Evolutionary conservation across 208 protist species (phyloP).

Genomic region (Acanthamoeba healyi): DNA sequence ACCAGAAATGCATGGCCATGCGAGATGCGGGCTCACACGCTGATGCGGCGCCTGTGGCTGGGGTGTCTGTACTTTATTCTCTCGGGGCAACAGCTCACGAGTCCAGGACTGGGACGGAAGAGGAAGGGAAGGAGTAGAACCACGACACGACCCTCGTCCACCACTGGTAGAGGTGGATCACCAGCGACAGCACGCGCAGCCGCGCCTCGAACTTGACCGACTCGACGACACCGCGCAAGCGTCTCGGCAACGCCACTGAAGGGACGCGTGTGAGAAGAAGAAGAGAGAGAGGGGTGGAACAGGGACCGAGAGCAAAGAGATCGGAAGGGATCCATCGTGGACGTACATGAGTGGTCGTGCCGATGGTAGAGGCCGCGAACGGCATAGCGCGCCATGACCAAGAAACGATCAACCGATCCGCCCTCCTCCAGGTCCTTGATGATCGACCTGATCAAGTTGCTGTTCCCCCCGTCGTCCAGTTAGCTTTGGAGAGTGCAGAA

Average conservation of each 20-base stretch:
- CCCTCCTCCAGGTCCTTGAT: slow-evolving; percentile 39
- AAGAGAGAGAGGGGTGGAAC: not conserved
- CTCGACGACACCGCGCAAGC: not conserved
- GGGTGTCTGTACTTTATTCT: not conserved
- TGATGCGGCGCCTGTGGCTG: too few species aligned
- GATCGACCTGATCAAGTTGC: slow-evolving; percentile 57
- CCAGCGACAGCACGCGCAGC: not conserved
- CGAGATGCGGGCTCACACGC: too few species aligned
- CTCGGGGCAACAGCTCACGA: not conserved
- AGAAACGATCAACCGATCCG: slow-evolving; percentile 28
- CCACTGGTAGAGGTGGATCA: slow-evolving; percentile 21
- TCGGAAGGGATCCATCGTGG: too few species aligned
- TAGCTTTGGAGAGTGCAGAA: too few species aligned
- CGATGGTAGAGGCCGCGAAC: slow-evolving; percentile 26
- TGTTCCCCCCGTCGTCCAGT: not conserved
- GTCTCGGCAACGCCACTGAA: not conserved
- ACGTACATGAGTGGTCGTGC: not conserved
- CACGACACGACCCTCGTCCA: not conserved
- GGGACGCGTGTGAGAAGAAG: not conserved
- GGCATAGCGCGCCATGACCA: slow-evolving; percentile 47
- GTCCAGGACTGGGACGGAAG: not conserved
- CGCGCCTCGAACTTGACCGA: slow-evolving; percentile 1
- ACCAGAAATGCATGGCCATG: too few species aligned
- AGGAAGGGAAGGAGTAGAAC: slow-evolving; percentile 32
- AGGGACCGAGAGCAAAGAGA: too few species aligned